Evolutionary conservation across 1,284 basidiomycete species (phyloP).

Genomic region (Ustilago shanxiensis): DNA sequence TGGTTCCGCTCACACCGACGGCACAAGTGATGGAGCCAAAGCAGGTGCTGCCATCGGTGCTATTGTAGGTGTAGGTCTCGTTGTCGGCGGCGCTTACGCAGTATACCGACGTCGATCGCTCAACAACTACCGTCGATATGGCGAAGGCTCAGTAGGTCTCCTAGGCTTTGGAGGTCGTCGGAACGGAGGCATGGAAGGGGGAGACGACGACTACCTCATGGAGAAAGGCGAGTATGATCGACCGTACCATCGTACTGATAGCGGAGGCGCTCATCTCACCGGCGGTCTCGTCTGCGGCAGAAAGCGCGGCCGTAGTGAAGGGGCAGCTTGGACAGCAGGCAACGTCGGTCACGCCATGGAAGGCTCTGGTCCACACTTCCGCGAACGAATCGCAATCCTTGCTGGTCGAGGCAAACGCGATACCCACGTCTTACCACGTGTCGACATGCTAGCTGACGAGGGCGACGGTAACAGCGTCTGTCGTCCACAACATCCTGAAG

Average conservation of each 20-base stretch:
- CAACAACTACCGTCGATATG: slow-evolving; percentile 48
- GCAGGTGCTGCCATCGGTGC: slow-evolving; percentile 60
- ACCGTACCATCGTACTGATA: slow-evolving; percentile 33
- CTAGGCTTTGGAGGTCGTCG: slow-evolving; percentile 34
- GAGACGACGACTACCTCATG: slow-evolving; percentile 48
- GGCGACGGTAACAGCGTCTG: slow-evolving; percentile 46
- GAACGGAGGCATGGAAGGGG: slow-evolving; percentile 15
- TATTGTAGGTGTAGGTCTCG: slow-evolving; percentile 57
- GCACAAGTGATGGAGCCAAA: slow-evolving; percentile 39
- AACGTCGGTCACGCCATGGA: slow-evolving; percentile 64
- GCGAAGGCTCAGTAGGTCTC: slow-evolving; percentile 46
- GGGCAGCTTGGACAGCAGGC: slow-evolving; percentile 43
- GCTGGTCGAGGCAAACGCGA: slow-evolving; percentile 52
- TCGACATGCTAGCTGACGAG: slow-evolving; percentile 68
- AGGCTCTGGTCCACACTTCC: slow-evolving; percentile 59
- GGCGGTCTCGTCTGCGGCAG: slow-evolving; percentile 22
- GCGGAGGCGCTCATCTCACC: slow-evolving; percentile 13
- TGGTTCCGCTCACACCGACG: slow-evolving; percentile 13
- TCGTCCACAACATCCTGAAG: slow-evolving; percentile 10
- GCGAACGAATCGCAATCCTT: slow-evolving; percentile 58
- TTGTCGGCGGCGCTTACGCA: slow-evolving; percentile 57
- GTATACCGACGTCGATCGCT: slow-evolving; percentile 48
- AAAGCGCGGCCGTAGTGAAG: slow-evolving; percentile 27
- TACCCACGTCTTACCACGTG: slow-evolving; percentile 32
- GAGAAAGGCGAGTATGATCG: slow-evolving; percentile 52